Conservation (phyloP, 768 basidiomycete genomes). For the Leccinum obscurum region DNA sequence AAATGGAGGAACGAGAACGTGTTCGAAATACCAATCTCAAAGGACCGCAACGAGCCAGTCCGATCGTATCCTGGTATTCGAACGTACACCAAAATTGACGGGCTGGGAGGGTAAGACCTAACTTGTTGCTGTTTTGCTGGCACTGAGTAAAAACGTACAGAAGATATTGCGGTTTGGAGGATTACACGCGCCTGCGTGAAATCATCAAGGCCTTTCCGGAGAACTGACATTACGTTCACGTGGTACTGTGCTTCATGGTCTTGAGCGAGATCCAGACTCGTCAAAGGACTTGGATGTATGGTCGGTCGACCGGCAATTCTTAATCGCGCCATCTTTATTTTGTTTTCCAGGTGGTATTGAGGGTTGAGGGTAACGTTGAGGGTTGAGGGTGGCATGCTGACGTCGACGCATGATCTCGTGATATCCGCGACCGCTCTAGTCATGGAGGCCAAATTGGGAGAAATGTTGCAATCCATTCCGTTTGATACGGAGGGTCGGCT, state of each 20-base stretch:
- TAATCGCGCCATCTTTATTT: slow-evolving; percentile 3
- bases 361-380: slow-evolving; percentile 31
- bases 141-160: slow-evolving; percentile 33
- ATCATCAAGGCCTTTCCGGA: slow-evolving; percentile 55
- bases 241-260: slow-evolving; percentile 62
- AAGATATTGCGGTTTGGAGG: slow-evolving; percentile 71
- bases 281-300: slow-evolving; percentile 59
- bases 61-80: slow-evolving; percentile 67
- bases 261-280: slow-evolving; percentile 39
- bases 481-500: slow-evolving; percentile 62
- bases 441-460: slow-evolving; percentile 55
- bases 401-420: slow-evolving; percentile 43
- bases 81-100: slow-evolving; percentile 61
- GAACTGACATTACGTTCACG: slow-evolving; percentile 62
- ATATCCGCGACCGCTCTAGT: slow-evolving; percentile 55
- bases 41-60: slow-evolving; percentile 15
- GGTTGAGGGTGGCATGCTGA: slow-evolving; percentile 43
- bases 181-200: slow-evolving; percentile 69
- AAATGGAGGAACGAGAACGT: slow-evolving; percentile 57
- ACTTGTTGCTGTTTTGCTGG: background rate
- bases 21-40: slow-evolving; percentile 55
- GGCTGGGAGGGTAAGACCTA: slow-evolving; percentile 60
- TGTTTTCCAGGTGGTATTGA: slow-evolving; percentile 41
- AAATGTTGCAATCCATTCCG: slow-evolving; percentile 39
- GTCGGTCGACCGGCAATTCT: slow-evolving; percentile 35